A percentile compares a stretch with the other conserved stretches of the same genome.
Conservation (phyloP, 495 filamentous ascomycete genomes). For the Lindgomyces ingoldianus region DNA sequence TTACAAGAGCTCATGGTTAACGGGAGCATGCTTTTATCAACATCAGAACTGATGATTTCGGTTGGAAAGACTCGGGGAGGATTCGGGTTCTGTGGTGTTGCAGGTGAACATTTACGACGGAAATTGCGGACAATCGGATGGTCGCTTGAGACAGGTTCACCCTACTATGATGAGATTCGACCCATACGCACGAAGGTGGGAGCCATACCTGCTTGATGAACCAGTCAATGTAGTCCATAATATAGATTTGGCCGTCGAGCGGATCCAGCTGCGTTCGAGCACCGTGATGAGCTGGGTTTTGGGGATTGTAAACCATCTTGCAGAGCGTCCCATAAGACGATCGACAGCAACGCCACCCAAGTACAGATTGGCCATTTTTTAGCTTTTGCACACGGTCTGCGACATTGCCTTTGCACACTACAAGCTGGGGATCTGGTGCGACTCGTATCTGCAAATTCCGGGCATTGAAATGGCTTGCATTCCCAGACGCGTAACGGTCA, state of each 20-base stretch:
- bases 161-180: slow-evolving; percentile 3
- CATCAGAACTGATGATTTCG: slow-evolving; percentile 5
- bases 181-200: too few species aligned
- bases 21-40: slow-evolving; percentile 15
- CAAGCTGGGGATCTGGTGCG: slow-evolving; percentile 46
- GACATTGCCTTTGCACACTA: slow-evolving; percentile 46
- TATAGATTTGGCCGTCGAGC: slow-evolving; percentile 32
- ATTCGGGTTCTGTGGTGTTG: slow-evolving; percentile 8
- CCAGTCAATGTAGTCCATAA: slow-evolving; percentile 35
- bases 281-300: slow-evolving; percentile 35
- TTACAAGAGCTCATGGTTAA: slow-evolving; percentile 11
- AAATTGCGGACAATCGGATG: slow-evolving; percentile 19
- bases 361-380: slow-evolving; percentile 35
- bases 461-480: slow-evolving; percentile 21
- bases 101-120: slow-evolving; percentile 19
- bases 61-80: slow-evolving; percentile 21
- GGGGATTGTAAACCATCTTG: slow-evolving; percentile 35
- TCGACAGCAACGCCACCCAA: slow-evolving; percentile 40
- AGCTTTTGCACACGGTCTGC: slow-evolving; percentile 41
- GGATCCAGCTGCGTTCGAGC: slow-evolving; percentile 28
- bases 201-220: slow-evolving; percentile 35
- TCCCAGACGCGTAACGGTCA: slow-evolving; percentile 32
- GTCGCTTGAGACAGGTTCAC: slow-evolving; percentile 27
- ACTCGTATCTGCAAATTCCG: slow-evolving; percentile 37
- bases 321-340: slow-evolving; percentile 37